phyloP scores from a whole-genome alignment of 108 stramenopile genomes.

The Aureococcus anophagefferens region DNA sequence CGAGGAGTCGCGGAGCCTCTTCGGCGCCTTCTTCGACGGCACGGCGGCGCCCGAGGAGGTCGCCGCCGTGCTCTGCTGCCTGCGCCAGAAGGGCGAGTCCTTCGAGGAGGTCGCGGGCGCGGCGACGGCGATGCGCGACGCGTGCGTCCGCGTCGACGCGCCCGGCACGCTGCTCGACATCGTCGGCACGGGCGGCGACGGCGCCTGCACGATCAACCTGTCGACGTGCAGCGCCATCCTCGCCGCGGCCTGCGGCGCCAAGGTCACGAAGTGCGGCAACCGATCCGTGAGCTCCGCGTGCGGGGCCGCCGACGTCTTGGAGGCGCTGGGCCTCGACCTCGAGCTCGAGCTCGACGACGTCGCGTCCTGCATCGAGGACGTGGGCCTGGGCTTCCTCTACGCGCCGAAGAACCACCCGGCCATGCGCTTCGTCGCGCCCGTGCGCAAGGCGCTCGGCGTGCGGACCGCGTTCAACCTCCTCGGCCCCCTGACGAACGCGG shows the following conservation, averaged over 20 bases:
- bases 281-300: constrained; percentile 77
- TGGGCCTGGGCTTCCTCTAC: constrained; percentile 88
- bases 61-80: constrained; percentile 56
- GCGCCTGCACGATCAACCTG: constrained; percentile 96
- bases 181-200: constrained; percentile 98
- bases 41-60: neutral
- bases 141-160: constrained; percentile 60
- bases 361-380: constrained; percentile 69
- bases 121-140: constrained; percentile 84
- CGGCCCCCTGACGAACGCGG: constrained; percentile 97
- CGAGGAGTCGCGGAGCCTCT: neutral
- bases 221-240: constrained; percentile 83
- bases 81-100: constrained; percentile 81
- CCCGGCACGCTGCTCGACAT: constrained; percentile 72
- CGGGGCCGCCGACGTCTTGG: constrained; percentile 89
- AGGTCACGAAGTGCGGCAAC: constrained; percentile 92
- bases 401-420: constrained; percentile 95
- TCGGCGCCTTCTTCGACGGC: neutral
- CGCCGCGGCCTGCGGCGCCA: constrained; percentile 88
- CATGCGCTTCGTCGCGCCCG: constrained; percentile 88
- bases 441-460: constrained; percentile 82
- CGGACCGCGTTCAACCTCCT: constrained; percentile 94
- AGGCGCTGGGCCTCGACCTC: constrained; percentile 84
- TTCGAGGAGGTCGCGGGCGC: constrained; percentile 86
- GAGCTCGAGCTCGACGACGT: constrained; percentile 76